Conservation (phyloP, 2,329 filamentous ascomycete genomes). For the Aspergillus tubingensis region DNA sequence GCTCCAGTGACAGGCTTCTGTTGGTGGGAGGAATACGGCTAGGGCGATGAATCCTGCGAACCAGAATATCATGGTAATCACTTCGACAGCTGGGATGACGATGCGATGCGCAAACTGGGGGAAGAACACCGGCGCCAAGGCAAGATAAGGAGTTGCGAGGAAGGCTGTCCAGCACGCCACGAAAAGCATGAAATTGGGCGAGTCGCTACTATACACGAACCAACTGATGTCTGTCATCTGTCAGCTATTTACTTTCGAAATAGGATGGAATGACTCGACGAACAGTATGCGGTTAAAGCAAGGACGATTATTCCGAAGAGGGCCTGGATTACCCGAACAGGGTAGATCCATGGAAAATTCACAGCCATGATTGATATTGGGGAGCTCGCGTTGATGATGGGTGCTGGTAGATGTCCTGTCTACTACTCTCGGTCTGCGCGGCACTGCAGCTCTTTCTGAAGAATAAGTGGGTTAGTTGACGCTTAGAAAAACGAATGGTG, state of each 20-base stretch:
- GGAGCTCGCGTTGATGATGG: background rate
- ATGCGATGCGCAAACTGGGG: constrained; percentile 63
- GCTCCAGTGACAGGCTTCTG: constrained; percentile 54
- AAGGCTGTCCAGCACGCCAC: constrained; percentile 74
- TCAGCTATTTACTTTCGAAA: background rate
- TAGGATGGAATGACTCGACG: constrained; percentile 25
- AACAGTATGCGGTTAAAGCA: constrained; percentile 73
- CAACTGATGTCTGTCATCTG: constrained; percentile 55
- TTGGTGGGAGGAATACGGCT: constrained; percentile 63
- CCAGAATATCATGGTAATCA: constrained; percentile 82
- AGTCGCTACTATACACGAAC: constrained; percentile 38
- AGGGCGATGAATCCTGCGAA: constrained; percentile 81
- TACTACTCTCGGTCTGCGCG: background rate
- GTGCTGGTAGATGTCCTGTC: background rate
- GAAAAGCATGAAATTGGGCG: constrained; percentile 79
- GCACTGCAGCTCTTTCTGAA: background rate
- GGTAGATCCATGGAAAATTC: constrained; percentile 35
- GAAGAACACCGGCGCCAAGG: constrained; percentile 65
- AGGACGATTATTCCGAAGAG: constrained; percentile 73
- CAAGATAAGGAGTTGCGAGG: constrained; percentile 67
- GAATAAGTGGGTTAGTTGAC: background rate
- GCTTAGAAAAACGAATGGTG: background rate
- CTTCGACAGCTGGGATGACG: constrained; percentile 67
- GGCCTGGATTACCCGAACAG: constrained; percentile 67
- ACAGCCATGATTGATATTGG: constrained; percentile 12